Evolutionary conservation across 2,329 filamentous ascomycete species (phyloP).

Genomic region (Mariannaea sp.): DNA sequence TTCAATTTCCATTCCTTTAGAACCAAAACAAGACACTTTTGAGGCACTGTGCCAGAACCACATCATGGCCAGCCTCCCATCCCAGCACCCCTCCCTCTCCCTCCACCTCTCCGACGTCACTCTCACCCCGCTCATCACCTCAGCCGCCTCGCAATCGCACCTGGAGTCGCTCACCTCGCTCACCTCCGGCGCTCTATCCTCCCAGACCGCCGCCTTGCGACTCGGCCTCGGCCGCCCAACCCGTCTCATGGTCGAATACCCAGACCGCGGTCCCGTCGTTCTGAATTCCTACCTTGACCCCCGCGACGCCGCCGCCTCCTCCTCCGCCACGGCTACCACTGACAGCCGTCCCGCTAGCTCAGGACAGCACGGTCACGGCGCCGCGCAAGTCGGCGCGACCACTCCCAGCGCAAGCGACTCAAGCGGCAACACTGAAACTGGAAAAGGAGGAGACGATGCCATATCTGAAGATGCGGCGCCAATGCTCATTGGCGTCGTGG

Average conservation of each 20-base stretch:
- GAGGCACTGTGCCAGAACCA: conserved; percentile 13
- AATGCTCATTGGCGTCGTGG: conserved; percentile 59
- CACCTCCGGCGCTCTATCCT: conserved; percentile 57
- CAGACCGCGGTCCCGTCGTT: conserved; percentile 48
- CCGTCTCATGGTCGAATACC: conserved; percentile 64
- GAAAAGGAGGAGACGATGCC: conserved; percentile 24
- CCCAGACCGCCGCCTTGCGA: conserved; percentile 57
- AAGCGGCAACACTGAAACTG: conserved; percentile 12
- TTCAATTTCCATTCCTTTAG: neutral
- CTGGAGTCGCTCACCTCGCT: conserved; percentile 58
- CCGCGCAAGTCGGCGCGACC: conserved; percentile 14
- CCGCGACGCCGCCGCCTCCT: conserved; percentile 32
- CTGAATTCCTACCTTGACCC: conserved; percentile 54
- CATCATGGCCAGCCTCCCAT: conserved; percentile 48
- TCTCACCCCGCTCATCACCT: conserved; percentile 62
- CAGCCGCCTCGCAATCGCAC: conserved; percentile 50
- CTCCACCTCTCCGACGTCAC: conserved; percentile 62
- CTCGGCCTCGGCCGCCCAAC: conserved; percentile 59
- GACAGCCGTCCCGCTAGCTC: conserved; percentile 17
- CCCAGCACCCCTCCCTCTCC: conserved; percentile 56
- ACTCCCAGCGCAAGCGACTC: conserved; percentile 19
- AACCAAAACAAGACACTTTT: neutral
- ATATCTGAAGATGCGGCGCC: conserved; percentile 49
- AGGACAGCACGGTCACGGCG: conserved; percentile 18
- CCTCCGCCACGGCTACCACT: too few species aligned